Conservation (phyloP, 306 rosid genomes). For the Glycyrrhiza uralensis region DNA sequence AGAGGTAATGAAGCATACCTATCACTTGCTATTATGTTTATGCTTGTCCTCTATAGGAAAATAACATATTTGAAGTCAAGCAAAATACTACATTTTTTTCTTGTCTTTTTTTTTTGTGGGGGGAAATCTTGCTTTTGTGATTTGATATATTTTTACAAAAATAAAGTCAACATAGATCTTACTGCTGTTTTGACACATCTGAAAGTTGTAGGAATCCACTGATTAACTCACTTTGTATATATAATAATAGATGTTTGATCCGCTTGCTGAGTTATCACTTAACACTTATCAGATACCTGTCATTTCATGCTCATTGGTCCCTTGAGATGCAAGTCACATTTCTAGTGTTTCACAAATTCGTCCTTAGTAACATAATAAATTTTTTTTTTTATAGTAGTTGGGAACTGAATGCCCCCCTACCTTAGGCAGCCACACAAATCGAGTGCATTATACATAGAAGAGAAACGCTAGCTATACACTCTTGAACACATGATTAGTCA, state of each 20-base stretch:
- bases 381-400: neutral
- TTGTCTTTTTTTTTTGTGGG: neutral
- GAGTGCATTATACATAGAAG: neutral
- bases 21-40: neutral
- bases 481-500: no score
- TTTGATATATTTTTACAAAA: neutral
- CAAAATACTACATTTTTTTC: no score
- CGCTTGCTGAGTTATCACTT: neutral
- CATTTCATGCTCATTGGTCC: neutral
- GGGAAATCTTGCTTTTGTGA: neutral
- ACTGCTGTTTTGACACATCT: neutral
- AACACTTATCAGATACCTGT: neutral
- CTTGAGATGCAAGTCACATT: neutral
- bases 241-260: neutral
- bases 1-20: slow-evolving; percentile 43
- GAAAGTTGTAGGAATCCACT: neutral
- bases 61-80: neutral
- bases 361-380: neutral
- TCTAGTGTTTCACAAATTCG: neutral
- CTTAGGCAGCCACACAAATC: neutral
- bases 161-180: neutral
- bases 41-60: neutral
- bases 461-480: neutral
- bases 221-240: neutral
- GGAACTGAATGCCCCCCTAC: neutral